Percentiles rank a stretch among this genome's conserved stretches.
phyloP scores from a whole-genome alignment of 1,139 yeast species.

The Casaregolazyma lundiana region DNA sequence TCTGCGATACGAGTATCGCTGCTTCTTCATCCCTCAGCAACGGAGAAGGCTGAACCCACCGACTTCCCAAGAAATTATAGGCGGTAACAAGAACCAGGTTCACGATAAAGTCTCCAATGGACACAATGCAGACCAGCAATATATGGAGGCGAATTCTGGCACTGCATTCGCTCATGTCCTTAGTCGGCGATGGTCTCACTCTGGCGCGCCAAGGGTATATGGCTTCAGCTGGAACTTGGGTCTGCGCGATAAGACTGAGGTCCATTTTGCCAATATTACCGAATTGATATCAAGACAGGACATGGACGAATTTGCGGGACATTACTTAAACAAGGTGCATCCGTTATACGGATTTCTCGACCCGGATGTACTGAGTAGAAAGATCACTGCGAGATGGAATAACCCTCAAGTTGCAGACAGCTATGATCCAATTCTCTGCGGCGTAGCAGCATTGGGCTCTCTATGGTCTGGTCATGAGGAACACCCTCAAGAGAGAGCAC shows the following conservation, averaged over 20 bases:
- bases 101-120: background rate
- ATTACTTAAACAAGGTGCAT: background rate
- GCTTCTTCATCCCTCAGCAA: background rate
- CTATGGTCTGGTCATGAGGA: slow-evolving; percentile 2
- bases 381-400: background rate
- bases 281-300: background rate
- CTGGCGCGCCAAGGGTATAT: slow-evolving; percentile 6
- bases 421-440: slow-evolving; percentile 6
- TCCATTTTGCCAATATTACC: background rate
- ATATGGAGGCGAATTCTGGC: slow-evolving; percentile 11
- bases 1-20: background rate
- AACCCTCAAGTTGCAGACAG: background rate
- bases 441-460: slow-evolving; percentile 5
- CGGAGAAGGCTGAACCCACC: background rate
- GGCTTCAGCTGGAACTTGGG: slow-evolving; percentile 8
- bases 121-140: background rate
- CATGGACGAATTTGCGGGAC: background rate
- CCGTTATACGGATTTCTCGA: slow-evolving; percentile 1
- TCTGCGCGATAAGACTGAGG: background rate
- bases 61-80: no score
- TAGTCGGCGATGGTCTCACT: background rate
- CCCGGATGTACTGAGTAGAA: background rate
- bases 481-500: background rate
- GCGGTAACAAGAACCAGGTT: no score
- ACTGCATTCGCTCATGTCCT: slow-evolving; percentile 3